Base-by-base conservation (phyloP, 1,284 basidiomycete species). In the Naganishia liquefaciens region DNA sequence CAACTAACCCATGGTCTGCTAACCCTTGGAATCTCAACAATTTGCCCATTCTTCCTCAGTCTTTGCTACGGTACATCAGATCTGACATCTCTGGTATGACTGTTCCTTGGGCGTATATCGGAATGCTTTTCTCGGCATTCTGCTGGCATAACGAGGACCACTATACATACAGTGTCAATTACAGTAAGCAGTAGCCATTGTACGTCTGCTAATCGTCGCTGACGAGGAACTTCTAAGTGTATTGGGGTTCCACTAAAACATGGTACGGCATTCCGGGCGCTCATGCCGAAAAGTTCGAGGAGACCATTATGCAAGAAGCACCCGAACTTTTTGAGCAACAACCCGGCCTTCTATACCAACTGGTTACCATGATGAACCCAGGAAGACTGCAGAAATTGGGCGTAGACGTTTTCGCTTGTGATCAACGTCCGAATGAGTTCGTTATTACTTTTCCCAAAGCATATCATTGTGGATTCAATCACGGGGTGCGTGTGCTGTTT, bases 121-220 rank as follows among this genome's bases (percentile, higher is more conserved):
- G 96, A 55, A 99, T 99, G 95, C 85, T 94, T 51, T 98, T 99
- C 78, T 97, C 94, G 11, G 95, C 96, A 1, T 99, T 99, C 79
- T 98, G 95, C 78, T 99, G 96, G 96, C 96, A 99, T 80, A 99
- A 99, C 76, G 96, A 99, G 87, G 96, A 99, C 80, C 96, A 99
- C 80, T 96, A 95, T 79, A 98, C 94, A 13, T 98, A 96, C 78
- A 93, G 90, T 75, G 86, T 94, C 73, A 95, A 95, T 77, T 94
- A 88, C 79, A 93, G 91, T 93, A 78, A 76, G 90, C 81, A 5
- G 11, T 30, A 13, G 19, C 42, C 2, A 49, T 64, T 65, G 50
- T 40, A 21, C 53, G 42, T 17, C 39, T 10, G 33, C 33, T 42
- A 13, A 60, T 60, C 17, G 54, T 46, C 40, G 37, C 66, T 69